Evolutionary conservation across 2,329 filamentous ascomycete species (phyloP).

Genomic region (Intubia oerlemansii): DNA sequence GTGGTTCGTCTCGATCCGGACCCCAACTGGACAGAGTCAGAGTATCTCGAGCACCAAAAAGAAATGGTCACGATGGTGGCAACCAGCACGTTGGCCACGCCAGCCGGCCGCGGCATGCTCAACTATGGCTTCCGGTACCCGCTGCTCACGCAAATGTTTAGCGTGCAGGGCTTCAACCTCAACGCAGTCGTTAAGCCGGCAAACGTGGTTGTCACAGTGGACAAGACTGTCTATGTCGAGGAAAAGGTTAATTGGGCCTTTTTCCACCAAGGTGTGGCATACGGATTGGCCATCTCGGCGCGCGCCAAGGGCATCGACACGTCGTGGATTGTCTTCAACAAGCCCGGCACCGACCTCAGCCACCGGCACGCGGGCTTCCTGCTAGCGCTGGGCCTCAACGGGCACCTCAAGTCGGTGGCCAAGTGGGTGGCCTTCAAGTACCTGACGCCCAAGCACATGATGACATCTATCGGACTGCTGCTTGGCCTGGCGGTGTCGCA

Average conservation of each 20-base stretch:
- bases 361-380: slow-evolving; percentile 94
- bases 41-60: slow-evolving; percentile 82
- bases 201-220: slow-evolving; percentile 82
- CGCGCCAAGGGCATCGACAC: slow-evolving; percentile 88
- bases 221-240: slow-evolving; percentile 70
- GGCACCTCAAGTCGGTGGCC: slow-evolving; percentile 79
- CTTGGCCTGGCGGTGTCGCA: slow-evolving; percentile 85
- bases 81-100: slow-evolving; percentile 69
- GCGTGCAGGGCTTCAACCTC: slow-evolving; percentile 75
- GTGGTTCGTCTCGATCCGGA: slow-evolving; percentile 57
- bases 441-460: slow-evolving; percentile 94
- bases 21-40: slow-evolving; percentile 62
- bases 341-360: slow-evolving; percentile 64
- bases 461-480: slow-evolving; percentile 94
- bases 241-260: slow-evolving; percentile 98
- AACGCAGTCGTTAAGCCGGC: slow-evolving; percentile 82
- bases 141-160: slow-evolving; percentile 77
- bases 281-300: slow-evolving; percentile 74
- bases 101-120: slow-evolving; percentile 67
- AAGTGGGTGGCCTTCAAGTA: slow-evolving; percentile 99
- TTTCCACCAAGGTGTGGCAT: slow-evolving; percentile 91
- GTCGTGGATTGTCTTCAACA: slow-evolving; percentile 98
- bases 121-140: slow-evolving; percentile 77
- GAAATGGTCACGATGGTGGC: slow-evolving; percentile 73
- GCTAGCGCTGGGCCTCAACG: slow-evolving; percentile 76